Conservation (phyloP, 306 rosid genomes). For the Pyrus betulifolia region DNA sequence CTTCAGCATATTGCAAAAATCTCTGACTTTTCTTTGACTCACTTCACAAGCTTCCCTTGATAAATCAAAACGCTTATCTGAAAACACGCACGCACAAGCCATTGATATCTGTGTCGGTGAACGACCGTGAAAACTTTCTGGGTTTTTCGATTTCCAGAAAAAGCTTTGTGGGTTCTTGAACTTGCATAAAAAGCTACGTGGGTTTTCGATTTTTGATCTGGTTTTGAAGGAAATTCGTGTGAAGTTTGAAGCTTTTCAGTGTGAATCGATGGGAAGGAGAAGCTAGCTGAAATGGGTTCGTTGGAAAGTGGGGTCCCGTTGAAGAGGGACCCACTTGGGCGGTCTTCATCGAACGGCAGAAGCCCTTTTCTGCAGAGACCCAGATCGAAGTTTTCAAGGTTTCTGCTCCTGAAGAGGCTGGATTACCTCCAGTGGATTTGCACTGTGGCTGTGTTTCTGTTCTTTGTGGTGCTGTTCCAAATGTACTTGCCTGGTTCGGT, state of each 20-base stretch:
- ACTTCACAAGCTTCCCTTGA: conserved; percentile 27
- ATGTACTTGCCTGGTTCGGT: conserved; percentile 81
- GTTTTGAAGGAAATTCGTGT: neutral
- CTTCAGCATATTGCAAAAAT: neutral
- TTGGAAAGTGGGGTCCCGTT: conserved; percentile 54
- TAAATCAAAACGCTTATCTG: conserved; percentile 1
- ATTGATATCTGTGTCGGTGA: neutral
- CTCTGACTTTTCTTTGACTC: conserved; percentile 22
- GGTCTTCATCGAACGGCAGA: conserved; percentile 32
- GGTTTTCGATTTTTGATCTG: neutral
- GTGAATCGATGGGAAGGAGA: conserved; percentile 60
- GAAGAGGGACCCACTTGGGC: conserved; percentile 65
- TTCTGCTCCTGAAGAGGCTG: conserved; percentile 60
- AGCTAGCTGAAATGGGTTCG: conserved; percentile 78
- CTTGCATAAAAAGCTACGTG: neutral
- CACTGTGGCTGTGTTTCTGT: conserved; percentile 66
- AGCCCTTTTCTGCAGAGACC: conserved; percentile 62
- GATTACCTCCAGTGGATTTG: conserved; percentile 96
- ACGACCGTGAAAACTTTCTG: neutral
- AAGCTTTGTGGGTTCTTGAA: neutral
- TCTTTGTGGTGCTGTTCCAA: conserved; percentile 73
- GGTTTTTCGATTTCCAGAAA: neutral
- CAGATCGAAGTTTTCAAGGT: conserved; percentile 88
- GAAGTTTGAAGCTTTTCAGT: conserved; percentile 19
- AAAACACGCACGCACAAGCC: neutral